Evolutionary conservation across 208 protist species (phyloP).

Genomic region (Herpetomonas muscarum): DNA sequence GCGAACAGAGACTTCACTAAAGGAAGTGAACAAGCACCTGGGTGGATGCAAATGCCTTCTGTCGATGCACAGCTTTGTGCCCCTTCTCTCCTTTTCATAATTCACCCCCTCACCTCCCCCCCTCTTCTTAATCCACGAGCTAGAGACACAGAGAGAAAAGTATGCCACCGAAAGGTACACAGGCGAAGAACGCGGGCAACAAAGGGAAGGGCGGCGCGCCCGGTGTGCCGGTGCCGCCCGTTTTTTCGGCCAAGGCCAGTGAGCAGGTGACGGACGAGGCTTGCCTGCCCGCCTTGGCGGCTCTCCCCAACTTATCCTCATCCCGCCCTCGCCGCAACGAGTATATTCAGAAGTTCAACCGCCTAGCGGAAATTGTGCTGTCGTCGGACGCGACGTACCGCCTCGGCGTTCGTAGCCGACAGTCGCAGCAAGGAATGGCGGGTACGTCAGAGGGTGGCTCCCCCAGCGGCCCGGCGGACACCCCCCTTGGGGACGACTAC

Average conservation of each 20-base stretch:
- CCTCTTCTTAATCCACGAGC: too few species aligned
- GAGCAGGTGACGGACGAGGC: not conserved
- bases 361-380: constrained; percentile 25
- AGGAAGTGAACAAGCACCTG: too few species aligned
- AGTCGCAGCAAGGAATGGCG: too few species aligned
- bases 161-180: too few species aligned
- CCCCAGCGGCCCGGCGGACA: too few species aligned
- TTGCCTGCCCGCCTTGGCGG: not conserved
- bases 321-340: constrained; percentile 5
- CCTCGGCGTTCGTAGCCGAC: not conserved
- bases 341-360: constrained; percentile 24
- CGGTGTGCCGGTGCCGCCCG: not conserved
- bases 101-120: not conserved
- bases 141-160: too few species aligned
- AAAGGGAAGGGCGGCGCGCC: not conserved
- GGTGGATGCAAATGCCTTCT: too few species aligned
- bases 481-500: constrained; percentile 12
- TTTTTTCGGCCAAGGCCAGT: not conserved
- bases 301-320: not conserved
- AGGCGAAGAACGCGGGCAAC: too few species aligned
- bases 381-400: constrained; percentile 11
- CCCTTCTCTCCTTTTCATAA: not conserved
- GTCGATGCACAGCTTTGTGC: too few species aligned
- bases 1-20: too few species aligned
- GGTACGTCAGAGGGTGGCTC: too few species aligned